phyloP scores from a whole-genome alignment of 371 early-diverging fungal species.

The Saksenaea vasiformis region DNA sequence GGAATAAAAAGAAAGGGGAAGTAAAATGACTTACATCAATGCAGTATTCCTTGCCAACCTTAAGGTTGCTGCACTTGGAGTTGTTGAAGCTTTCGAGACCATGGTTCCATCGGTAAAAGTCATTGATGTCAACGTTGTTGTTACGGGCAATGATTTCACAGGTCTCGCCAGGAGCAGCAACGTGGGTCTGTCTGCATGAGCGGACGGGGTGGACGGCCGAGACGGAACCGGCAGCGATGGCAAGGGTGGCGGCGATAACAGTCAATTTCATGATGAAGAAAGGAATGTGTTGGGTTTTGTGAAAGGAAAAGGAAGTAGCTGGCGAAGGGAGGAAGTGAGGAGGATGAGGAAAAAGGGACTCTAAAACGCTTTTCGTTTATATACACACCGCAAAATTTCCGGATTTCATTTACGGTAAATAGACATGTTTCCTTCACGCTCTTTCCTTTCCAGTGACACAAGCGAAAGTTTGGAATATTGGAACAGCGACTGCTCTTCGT shows the following conservation, averaged over 20 bases:
- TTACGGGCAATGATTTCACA: slow-evolving; percentile 10
- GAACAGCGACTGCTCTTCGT: not conserved
- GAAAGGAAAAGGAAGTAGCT: not conserved
- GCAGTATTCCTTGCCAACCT: slow-evolving; percentile 10
- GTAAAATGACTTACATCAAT: not conserved
- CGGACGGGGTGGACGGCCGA: slow-evolving; percentile 3
- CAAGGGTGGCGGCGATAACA: slow-evolving; percentile 16
- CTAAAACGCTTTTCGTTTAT: not conserved
- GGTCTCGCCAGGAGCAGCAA: slow-evolving; percentile 14
- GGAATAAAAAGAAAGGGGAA: too few relatives aligned
- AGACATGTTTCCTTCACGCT: slow-evolving; percentile 10
- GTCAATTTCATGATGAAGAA: slow-evolving; percentile 22
- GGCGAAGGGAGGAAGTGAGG: not conserved
- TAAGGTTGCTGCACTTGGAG: slow-evolving; percentile 9
- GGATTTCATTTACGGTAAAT: slow-evolving; percentile 12
- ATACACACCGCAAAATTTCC: not conserved
- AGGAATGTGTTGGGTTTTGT: slow-evolving; percentile 9
- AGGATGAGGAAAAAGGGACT: not conserved
- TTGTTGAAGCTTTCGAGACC: slow-evolving; percentile 24
- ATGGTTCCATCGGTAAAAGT: slow-evolving; percentile 17
- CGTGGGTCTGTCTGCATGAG: slow-evolving; percentile 4
- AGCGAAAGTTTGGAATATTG: slow-evolving; percentile 8
- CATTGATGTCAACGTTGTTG: slow-evolving; percentile 16
- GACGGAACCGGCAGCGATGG: slow-evolving; percentile 11
- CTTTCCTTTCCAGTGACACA: not conserved